A percentile compares a stretch with the other conserved stretches of the same genome.
Evolutionary conservation across 2,329 filamentous ascomycete genomes (phyloP).

Genomic region (Alternaria arborescens): DNA sequence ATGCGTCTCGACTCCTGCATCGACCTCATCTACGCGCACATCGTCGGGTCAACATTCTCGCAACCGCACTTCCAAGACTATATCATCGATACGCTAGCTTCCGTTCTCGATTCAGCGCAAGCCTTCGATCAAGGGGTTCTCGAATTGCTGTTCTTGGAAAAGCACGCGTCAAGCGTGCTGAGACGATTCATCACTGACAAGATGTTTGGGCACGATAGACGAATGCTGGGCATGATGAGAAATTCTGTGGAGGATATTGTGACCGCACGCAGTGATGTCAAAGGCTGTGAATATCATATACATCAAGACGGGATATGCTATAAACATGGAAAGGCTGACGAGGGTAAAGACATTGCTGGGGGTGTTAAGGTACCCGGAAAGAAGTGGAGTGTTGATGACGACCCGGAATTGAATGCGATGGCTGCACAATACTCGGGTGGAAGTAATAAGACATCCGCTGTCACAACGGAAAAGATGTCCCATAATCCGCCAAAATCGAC

Average conservation of each 20-base stretch:
- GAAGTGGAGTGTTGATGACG: not conserved
- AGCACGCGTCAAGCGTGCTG: constrained; percentile 1
- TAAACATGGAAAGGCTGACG: not conserved
- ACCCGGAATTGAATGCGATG: not conserved
- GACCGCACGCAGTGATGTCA: no score
- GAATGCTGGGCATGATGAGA: constrained; percentile 19
- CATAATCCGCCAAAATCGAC: not conserved
- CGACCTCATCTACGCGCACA: constrained; percentile 29
- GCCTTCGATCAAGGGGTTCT: constrained; percentile 14
- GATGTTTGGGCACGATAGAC: constrained; percentile 22
- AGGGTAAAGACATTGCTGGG: not conserved
- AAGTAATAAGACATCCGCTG: not conserved
- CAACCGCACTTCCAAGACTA: constrained; percentile 24
- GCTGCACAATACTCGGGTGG: not conserved
- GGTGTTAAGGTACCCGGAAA: not conserved
- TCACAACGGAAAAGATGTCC: not conserved
- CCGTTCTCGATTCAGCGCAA: constrained; percentile 11
- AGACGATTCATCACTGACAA: constrained; percentile 14
- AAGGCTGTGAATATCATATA: constrained; percentile 19
- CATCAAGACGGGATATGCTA: constrained; percentile 17
- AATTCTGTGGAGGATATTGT: not conserved
- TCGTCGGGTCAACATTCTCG: constrained; percentile 19
- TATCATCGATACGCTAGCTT: constrained; percentile 16
- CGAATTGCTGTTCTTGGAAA: constrained; percentile 16
- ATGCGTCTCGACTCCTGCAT: constrained; percentile 17